Percentiles rank a stretch among this genome's conserved stretches.
These are phyloP conservation scores for Hypoxylon rickii DNA, from an alignment of 495 filamentous ascomycete species.

Conservation along the genomic window DNA sequence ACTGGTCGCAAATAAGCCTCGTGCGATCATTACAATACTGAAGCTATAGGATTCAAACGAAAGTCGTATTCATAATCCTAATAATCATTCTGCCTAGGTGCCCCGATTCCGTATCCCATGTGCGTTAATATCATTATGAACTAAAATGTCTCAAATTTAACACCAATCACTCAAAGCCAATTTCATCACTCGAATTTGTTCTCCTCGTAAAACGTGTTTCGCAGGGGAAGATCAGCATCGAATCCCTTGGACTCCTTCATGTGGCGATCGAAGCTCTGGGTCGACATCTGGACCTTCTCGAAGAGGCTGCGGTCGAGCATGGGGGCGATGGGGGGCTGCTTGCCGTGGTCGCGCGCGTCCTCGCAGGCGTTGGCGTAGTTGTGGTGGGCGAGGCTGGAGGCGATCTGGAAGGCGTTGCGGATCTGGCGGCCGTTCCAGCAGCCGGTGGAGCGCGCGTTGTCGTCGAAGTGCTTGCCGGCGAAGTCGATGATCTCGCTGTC, in stretches of 20 bases:
- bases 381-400: constrained; percentile 63
- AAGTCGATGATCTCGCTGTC: constrained; percentile 60
- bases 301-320: constrained; percentile 36
- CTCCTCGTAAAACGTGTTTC: constrained; percentile 28
- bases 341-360: constrained; percentile 44
- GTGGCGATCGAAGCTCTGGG: constrained; percentile 37
- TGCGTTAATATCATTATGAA: background rate
- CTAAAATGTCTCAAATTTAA: background rate
- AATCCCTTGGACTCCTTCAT: constrained; percentile 35
- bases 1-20: no score
- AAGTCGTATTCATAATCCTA: no score
- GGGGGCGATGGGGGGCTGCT: constrained; percentile 33
- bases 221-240: constrained; percentile 22
- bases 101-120: no score
- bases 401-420: constrained; percentile 63
- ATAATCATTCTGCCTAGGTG: no score
- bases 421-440: constrained; percentile 63
- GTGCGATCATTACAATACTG: no score
- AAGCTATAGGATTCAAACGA: no score
- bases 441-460: constrained; percentile 17
- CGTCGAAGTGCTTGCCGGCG: constrained; percentile 61
- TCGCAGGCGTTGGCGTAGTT: constrained; percentile 50
- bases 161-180: background rate
- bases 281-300: constrained; percentile 44
- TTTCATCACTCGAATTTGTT: constrained; percentile 11